Percentiles rank a stretch among this genome's conserved stretches.
phyloP scores from a whole-genome alignment of 2,329 filamentous ascomycete genomes.

The Aspergillus sp. region DNA sequence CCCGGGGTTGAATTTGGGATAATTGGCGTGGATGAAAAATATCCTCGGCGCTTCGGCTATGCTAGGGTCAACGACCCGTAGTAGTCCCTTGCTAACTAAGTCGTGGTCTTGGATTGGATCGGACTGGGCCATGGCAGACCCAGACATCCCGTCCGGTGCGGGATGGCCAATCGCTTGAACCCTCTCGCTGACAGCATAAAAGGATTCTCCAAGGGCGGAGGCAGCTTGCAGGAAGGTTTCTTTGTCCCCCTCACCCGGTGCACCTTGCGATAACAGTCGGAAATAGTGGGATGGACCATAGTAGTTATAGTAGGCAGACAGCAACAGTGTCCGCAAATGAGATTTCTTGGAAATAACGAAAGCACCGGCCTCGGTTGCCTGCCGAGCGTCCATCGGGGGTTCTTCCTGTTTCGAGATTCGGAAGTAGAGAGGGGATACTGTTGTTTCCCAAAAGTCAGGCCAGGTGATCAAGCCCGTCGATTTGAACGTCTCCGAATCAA shows the following conservation, averaged over 20 bases:
- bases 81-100: constrained; percentile 31
- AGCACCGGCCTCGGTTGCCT: constrained; percentile 38
- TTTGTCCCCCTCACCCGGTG: constrained; percentile 40
- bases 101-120: constrained; percentile 41
- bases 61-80: constrained; percentile 33
- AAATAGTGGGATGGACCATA: constrained; percentile 40
- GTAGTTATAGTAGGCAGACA: constrained; percentile 40
- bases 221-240: constrained; percentile 41
- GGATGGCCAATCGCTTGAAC: constrained; percentile 37
- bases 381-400: constrained; percentile 34
- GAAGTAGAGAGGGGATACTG: constrained; percentile 45
- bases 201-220: constrained; percentile 31
- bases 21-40: constrained; percentile 44
- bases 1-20: constrained; percentile 44
- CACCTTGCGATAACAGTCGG: constrained; percentile 40
- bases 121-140: constrained; percentile 40
- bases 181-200: constrained; percentile 38
- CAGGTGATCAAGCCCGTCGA: constrained; percentile 56
- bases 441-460: constrained; percentile 54
- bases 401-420: constrained; percentile 38
- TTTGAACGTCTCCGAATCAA: constrained; percentile 53
- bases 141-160: constrained; percentile 26
- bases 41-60: constrained; percentile 33
- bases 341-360: constrained; percentile 39
- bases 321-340: constrained; percentile 33